Evolutionary conservation across 2,329 filamentous ascomycete genomes (phyloP).

Genomic region (Xylaria hypoxylon): DNA sequence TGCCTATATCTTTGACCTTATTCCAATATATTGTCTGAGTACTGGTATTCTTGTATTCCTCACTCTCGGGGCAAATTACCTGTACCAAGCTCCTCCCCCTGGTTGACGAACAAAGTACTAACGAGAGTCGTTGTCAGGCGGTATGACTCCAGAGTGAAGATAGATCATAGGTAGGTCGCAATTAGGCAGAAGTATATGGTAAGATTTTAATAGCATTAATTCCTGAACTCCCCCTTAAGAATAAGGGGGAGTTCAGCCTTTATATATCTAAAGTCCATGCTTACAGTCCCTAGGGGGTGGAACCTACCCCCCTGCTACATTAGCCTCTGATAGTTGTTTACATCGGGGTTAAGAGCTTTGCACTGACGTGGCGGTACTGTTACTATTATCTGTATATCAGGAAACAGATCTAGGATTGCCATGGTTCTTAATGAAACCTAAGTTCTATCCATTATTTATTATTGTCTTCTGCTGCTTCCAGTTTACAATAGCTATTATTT

Average conservation of each 20-base stretch:
- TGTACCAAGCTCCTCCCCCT: slow-evolving; percentile 75
- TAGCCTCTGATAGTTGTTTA: too few species aligned
- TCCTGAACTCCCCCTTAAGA: too few species aligned
- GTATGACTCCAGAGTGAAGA: too few species aligned
- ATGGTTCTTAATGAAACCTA: slow-evolving; percentile 74
- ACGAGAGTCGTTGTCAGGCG: too few species aligned
- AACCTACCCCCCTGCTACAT: too few species aligned
- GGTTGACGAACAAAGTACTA: slow-evolving; percentile 74
- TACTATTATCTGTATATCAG: slow-evolving; percentile 63
- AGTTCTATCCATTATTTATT: slow-evolving; percentile 69
- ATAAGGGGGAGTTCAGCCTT: too few species aligned
- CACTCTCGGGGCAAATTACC: slow-evolving; percentile 66
- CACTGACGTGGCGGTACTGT: slow-evolving; percentile 61
- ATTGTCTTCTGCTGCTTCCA: slow-evolving; percentile 61
- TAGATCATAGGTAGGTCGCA: too few species aligned
- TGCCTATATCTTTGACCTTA: slow-evolving; percentile 53
- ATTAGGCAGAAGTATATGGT: too few species aligned
- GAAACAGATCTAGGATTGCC: slow-evolving; percentile 71
- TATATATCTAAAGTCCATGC: too few species aligned
- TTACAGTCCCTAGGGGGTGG: too few species aligned
- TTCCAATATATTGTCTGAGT: slow-evolving; percentile 60
- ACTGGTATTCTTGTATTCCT: slow-evolving; percentile 68
- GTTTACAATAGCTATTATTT: slow-evolving; percentile 54
- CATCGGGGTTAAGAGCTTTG: slow-evolving; percentile 70
- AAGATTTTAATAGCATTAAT: too few species aligned